Percentiles rank a stretch among this genome's conserved stretches.
phyloP scores from a whole-genome alignment of 495 filamentous ascomycete species.

The Aspergillus egyptiacus region DNA sequence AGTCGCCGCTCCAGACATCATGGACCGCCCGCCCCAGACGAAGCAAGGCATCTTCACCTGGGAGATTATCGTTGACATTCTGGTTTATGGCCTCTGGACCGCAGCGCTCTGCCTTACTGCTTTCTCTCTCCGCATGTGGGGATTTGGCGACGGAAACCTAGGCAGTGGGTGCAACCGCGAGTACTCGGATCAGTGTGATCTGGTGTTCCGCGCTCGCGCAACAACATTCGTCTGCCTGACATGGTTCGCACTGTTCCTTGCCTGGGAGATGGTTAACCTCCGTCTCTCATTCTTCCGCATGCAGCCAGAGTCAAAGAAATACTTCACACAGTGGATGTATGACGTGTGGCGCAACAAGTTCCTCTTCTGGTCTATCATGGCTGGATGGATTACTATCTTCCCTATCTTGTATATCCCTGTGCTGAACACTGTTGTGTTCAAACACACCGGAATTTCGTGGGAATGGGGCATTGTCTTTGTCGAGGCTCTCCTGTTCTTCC shows the following conservation, averaged over 20 bases:
- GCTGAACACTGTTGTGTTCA: conserved; percentile 59
- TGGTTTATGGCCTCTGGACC: conserved; percentile 66
- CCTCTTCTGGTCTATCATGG: conserved; percentile 59
- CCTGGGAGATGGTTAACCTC: conserved; percentile 64
- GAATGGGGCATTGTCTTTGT: conserved; percentile 58
- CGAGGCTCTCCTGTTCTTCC: conserved; percentile 50
- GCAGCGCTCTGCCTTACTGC: conserved; percentile 58
- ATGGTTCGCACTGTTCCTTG: conserved; percentile 70
- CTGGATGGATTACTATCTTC: conserved; percentile 60
- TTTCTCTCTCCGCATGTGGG: conserved; percentile 63
- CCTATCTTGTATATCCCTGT: conserved; percentile 63
- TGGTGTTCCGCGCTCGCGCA: conserved; percentile 65
- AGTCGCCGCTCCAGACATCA: conserved; percentile 58
- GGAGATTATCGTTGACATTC: conserved; percentile 62
- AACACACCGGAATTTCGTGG: conserved; percentile 59
- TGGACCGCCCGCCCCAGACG: conserved; percentile 59
- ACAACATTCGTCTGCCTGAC: conserved; percentile 68
- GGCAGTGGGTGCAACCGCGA: conserved; percentile 57
- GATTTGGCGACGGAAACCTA: conserved; percentile 60
- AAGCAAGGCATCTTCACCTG: conserved; percentile 63
- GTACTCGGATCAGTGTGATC: conserved; percentile 51
- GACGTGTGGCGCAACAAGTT: conserved; percentile 64
- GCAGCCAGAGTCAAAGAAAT: conserved; percentile 44
- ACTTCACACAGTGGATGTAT: conserved; percentile 45
- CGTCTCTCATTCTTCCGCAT: conserved; percentile 59